These are phyloP conservation scores for Clitoria ternatea DNA, from an alignment of 306 rosid species.

Conservation along the genomic window DNA sequence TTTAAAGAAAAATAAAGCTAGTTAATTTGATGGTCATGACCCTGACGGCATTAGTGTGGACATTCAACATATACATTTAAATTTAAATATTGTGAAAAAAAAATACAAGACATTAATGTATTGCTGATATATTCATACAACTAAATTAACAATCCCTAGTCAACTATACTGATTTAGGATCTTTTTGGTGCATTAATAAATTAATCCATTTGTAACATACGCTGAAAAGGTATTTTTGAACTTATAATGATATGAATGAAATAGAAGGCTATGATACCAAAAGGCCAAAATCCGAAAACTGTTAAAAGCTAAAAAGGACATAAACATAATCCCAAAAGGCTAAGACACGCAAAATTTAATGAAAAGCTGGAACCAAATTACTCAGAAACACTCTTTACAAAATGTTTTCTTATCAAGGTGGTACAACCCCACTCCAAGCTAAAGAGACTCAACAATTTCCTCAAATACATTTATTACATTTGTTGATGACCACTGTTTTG, in stretches of 20 bases:
- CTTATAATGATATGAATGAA: background rate
- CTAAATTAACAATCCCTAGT: too few species aligned
- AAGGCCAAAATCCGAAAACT: background rate
- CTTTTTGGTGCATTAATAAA: background rate
- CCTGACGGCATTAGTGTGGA: too few species aligned
- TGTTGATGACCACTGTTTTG: slow-evolving; percentile 36
- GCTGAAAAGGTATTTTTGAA: background rate
- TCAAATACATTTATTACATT: slow-evolving; percentile 67
- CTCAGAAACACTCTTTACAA: slow-evolving; percentile 79
- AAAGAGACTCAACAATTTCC: slow-evolving; percentile 57
- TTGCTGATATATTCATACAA: too few species aligned
- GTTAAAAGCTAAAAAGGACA: background rate
- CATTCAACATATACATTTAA: too few species aligned
- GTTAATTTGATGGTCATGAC: too few species aligned
- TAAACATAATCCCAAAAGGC: slow-evolving; percentile 22
- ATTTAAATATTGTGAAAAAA: too few species aligned
- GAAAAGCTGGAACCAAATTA: slow-evolving; percentile 47
- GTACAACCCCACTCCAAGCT: slow-evolving; percentile 76
- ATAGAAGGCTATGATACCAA: background rate
- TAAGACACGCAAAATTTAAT: slow-evolving; percentile 28
- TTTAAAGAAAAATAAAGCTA: too few species aligned
- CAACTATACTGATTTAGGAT: background rate
- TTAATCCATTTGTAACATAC: background rate
- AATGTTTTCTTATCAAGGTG: slow-evolving; percentile 72
- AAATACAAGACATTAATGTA: background rate